Evolutionary conservation across 129 eudicot species (phyloP), one percentile per base, ranked within the genome.

Genomic region (Rutidosis leptorrhynchoides): DNA sequence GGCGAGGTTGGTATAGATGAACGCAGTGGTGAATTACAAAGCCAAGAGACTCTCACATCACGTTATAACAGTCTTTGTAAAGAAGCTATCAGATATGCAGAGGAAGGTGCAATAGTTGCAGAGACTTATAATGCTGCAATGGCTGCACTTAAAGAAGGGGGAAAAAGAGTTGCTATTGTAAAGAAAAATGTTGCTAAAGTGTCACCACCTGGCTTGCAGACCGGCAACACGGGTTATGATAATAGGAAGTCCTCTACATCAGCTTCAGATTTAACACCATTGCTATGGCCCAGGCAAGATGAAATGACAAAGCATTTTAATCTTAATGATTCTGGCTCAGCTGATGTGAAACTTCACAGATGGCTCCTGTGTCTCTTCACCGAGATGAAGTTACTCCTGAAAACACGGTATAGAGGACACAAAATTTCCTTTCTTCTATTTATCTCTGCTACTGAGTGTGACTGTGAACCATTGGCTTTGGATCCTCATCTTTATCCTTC

Each of bases 251-350:
- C 73, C 20, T 58, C 73, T 29, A 69, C 75, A 24, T 59, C 73
- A 65, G 65, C 87, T 42, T n/a, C n/a, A n/a, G 96, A 88, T 60
- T 69, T 51, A 79, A 71, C 79, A 54, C 97, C 96, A 19, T 78
- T 81, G 35, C 59, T 91, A 43, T 91, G 97, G 97, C 97, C 97
- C 33, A 76, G 82, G 16, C 96, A 91, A 79, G 96, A 87, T 83
- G 97, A 91, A 70, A 70, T 79, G 15, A 71, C 79, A 7, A 70
- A 67, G 23, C 82, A 83, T 25, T 84, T 91, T 70, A 87, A 87
- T 77, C 96, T 87, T 59, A 84, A 85, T 77, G 96, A 85, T 68
- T 70, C 58, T 73, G 69, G 76, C 79, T 58, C 83, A 71, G 24
- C 57, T 23, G 82, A 81, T 68, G 73, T 72, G 35, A 81, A 77